Percentiles rank a stretch among this genome's conserved stretches.
Evolutionary conservation across 768 basidiomycete genomes (phyloP).

Genomic region (Termitomyces sp.): DNA sequence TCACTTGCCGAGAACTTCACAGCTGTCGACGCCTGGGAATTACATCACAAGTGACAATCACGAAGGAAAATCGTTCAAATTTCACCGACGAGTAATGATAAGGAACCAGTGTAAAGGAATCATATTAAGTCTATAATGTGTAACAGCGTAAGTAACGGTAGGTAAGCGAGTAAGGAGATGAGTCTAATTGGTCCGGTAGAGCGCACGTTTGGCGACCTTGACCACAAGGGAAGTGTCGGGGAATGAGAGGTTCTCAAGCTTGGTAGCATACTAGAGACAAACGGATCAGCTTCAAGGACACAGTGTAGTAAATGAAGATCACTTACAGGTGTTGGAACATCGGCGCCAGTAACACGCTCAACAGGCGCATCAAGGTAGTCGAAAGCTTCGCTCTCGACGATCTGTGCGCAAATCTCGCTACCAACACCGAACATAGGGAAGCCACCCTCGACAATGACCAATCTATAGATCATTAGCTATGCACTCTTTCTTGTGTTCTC

Average conservation of each 20-base stretch:
- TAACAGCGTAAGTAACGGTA: not conserved
- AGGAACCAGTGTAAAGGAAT: not conserved
- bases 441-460: conserved; percentile 95
- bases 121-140: conserved; percentile 9
- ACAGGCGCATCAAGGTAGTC: conserved; percentile 98
- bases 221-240: conserved; percentile 87
- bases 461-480: conserved; percentile 32
- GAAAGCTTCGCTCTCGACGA: conserved; percentile 95
- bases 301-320: not conserved
- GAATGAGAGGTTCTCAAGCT: conserved; percentile 89
- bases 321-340: conserved; percentile 93
- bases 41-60: not conserved
- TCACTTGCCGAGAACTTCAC: not conserved
- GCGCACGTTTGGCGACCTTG: conserved; percentile 92
- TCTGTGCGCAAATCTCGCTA: conserved; percentile 97
- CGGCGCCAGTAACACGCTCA: conserved; percentile 95
- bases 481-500: not conserved
- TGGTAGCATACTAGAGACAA: conserved; percentile 70
- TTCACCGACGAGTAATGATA: too few relatives aligned
- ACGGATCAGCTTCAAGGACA: conserved; percentile 3
- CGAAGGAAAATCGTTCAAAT: not conserved
- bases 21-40: not conserved
- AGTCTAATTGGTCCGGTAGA: conserved; percentile 80
- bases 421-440: conserved; percentile 99
- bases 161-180: not conserved